phyloP scores from a whole-genome alignment of 495 filamentous ascomycete genomes.

The Penicillium soppii region DNA sequence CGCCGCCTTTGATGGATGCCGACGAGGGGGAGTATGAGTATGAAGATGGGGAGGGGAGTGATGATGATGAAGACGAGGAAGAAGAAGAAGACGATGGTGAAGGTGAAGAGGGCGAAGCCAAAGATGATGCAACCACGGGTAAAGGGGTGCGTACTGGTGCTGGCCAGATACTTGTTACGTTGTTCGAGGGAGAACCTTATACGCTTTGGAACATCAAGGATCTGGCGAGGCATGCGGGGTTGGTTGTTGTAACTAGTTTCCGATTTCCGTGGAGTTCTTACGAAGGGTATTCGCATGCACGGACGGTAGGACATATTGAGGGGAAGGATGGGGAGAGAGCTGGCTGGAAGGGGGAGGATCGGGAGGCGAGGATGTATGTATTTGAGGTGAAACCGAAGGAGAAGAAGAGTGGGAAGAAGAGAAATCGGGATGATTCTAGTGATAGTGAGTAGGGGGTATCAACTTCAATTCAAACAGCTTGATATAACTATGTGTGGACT shows the following conservation, averaged over 20 bases:
- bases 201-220: conserved; percentile 92
- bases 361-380: conserved; percentile 72
- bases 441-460: conserved; percentile 28
- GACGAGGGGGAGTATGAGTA: conserved; percentile 25
- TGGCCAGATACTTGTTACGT: conserved; percentile 76
- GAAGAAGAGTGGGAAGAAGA: conserved; percentile 37
- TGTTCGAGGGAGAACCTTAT: conserved; percentile 93
- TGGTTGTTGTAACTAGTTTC: conserved; percentile 76
- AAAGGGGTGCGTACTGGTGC: conserved; percentile 27
- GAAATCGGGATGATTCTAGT: conserved; percentile 42
- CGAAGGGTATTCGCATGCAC: conserved; percentile 81
- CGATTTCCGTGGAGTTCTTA: conserved; percentile 72
- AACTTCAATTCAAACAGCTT: neutral
- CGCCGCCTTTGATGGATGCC: conserved; percentile 29
- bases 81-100: conserved; percentile 15
- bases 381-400: conserved; percentile 66
- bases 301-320: conserved; percentile 80
- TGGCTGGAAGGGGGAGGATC: conserved; percentile 78
- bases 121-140: conserved; percentile 17
- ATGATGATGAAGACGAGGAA: conserved; percentile 20
- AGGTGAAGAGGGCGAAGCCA: conserved; percentile 12
- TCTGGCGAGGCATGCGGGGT: conserved; percentile 73
- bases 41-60: conserved; percentile 20
- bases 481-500: too few species aligned
- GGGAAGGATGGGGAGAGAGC: conserved; percentile 51